Base-by-base conservation (phyloP, 768 basidiomycete genomes). In the Amyloporia xantha region DNA sequence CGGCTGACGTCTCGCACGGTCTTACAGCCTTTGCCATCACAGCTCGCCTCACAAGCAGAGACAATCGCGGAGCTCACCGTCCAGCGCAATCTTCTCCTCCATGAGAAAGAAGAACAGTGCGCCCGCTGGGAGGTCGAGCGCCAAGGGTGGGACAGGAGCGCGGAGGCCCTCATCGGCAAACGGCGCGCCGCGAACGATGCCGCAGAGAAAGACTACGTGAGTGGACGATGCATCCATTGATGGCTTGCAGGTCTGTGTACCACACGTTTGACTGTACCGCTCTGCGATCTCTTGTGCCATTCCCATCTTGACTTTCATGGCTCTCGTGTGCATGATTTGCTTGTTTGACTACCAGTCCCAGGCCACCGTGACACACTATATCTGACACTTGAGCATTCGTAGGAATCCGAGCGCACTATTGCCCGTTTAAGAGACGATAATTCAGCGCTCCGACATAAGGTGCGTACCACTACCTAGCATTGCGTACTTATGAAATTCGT, bases 81-180 rank as follows among this genome's bases (percentile, higher is more conserved):
- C 9, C 85, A 89, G 55, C 74, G 82, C 11, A 78, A 86, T 56
- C 74, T 77, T 49, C 56, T 87, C 11, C 52, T 78, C 2, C 64
- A 62, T 19, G 74, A 78, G 35, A 66, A 71, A 5, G 72, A 78
- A 36, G 80, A 84, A 47, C 79, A 86, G 48, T 72, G 74, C n/a
- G 67, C 69, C 5, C 70, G 76, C 30, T 85, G 81, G 81, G 66
- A 76, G 26, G 72, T 76, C 1, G 85, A 88, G 61, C 73, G 74
- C 56, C 77, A 78, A 13, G 69, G 74, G 2, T 89, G 85, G 82
- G 74, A 72, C 4, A 69, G 86, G 48, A 78, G 75, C 55, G 77
- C 84, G 1, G 85, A 88, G 54, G 84, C 82, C 6, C 68, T 89
- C 28, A 69, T 85, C 48, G 60, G 69, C 2, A 77, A 66, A 36